Percentiles rank a stretch among this genome's conserved stretches.
phyloP scores from a whole-genome alignment of 2,329 filamentous ascomycete genomes.

The Ophiobolus disseminans region DNA sequence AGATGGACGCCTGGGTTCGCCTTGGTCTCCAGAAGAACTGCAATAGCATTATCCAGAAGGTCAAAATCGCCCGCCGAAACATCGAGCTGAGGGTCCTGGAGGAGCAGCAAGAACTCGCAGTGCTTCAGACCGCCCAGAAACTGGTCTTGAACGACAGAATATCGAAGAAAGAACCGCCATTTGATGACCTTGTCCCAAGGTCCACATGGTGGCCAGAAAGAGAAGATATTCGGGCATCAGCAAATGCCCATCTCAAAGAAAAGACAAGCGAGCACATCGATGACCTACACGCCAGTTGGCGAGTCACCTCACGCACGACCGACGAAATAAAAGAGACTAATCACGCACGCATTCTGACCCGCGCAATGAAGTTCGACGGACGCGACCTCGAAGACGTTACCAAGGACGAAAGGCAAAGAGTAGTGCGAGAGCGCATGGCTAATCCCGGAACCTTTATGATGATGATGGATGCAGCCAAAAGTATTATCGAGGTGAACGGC shows the following conservation, averaged over 20 bases:
- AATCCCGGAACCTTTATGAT: neutral
- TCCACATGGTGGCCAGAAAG: neutral
- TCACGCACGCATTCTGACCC: slow-evolving; percentile 5
- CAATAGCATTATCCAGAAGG: slow-evolving; percentile 1
- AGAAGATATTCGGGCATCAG: neutral
- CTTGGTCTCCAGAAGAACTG: neutral
- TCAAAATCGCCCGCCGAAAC: slow-evolving; percentile 12
- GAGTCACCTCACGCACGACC: slow-evolving; percentile 4
- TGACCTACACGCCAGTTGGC: slow-evolving; percentile 5
- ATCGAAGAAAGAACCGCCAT: neutral
- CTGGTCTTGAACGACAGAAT: neutral
- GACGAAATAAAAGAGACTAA: slow-evolving; percentile 6
- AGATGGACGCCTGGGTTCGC: slow-evolving; percentile 7
- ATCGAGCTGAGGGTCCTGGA: slow-evolving; percentile 10
- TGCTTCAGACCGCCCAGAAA: slow-evolving; percentile 25
- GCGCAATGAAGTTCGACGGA: neutral
- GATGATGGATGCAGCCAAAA: neutral
- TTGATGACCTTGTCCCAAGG: slow-evolving; percentile 1
- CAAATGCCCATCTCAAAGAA: neutral
- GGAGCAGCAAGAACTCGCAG: slow-evolving; percentile 17
- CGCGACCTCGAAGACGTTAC: neutral
- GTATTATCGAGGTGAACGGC: neutral
- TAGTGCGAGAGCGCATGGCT: neutral
- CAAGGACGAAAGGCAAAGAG: neutral
- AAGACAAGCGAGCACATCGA: neutral